Evolutionary conservation across 768 basidiomycete genomes (phyloP).

Genomic region (Kwoniella sp.): DNA sequence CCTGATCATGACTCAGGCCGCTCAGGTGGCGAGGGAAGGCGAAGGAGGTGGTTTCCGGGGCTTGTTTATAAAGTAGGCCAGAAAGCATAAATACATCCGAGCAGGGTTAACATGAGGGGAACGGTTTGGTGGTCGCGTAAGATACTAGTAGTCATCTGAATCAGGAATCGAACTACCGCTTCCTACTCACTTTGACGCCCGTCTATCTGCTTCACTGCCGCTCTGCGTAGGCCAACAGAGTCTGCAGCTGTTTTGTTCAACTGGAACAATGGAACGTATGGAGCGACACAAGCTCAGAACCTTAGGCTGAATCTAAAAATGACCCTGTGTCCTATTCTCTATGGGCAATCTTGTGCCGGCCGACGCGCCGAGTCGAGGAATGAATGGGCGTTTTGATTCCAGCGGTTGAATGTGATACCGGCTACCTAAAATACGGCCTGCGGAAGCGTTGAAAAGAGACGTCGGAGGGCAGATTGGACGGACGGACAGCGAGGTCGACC

Average conservation of each 20-base stretch:
- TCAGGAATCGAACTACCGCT: background rate
- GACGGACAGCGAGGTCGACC: too few species aligned
- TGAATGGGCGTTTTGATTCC: background rate
- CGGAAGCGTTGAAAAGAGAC: too few species aligned
- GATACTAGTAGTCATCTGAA: background rate
- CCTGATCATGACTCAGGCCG: background rate
- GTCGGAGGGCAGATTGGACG: too few species aligned
- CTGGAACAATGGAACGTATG: too few species aligned
- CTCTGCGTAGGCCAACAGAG: too few species aligned
- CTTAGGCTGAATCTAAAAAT: constrained; percentile 2
- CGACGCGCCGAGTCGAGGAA: background rate
- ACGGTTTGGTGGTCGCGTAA: too few species aligned
- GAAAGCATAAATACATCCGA: background rate
- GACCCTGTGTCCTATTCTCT: background rate
- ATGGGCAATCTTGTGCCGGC: background rate
- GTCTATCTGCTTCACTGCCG: background rate
- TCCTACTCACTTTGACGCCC: background rate
- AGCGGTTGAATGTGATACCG: background rate
- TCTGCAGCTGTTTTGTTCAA: too few species aligned
- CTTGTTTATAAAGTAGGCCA: background rate
- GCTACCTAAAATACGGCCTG: too few species aligned
- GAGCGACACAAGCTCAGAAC: background rate
- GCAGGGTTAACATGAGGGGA: background rate
- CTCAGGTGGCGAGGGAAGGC: background rate
- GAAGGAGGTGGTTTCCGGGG: background rate